phyloP scores from a whole-genome alignment of 140 eudicot species.

The Oenanthe javanica region DNA sequence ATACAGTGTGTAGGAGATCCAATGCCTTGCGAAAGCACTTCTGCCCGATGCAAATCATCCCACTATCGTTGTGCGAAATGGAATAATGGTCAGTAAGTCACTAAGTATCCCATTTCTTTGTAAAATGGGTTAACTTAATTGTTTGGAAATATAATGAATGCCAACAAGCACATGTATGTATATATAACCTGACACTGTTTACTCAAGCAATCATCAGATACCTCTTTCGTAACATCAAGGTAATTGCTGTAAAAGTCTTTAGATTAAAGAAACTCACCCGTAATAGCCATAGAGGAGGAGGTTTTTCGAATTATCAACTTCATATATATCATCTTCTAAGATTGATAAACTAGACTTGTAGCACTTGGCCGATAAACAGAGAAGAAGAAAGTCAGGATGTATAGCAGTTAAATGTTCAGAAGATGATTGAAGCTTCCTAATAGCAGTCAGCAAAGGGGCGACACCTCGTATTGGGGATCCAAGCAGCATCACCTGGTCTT shows the following conservation, averaged over 20 bases:
- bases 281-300: conserved; percentile 83
- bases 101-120: background rate
- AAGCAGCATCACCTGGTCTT: conserved; percentile 58
- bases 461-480: conserved; percentile 82
- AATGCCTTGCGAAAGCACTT: conserved; percentile 70
- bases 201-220: too few species aligned
- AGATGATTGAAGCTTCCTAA: conserved; percentile 61
- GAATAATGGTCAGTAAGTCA: conserved; percentile 12
- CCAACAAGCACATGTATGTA: too few species aligned
- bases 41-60: conserved; percentile 91
- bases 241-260: background rate
- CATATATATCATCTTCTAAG: conserved; percentile 72
- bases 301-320: conserved; percentile 81
- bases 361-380: conserved; percentile 75
- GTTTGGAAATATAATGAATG: background rate
- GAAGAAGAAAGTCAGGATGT: conserved; percentile 81
- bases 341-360: conserved; percentile 64
- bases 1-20: conserved; percentile 89
- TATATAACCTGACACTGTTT: too few species aligned
- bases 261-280: conserved; percentile 50
- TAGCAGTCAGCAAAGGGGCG: conserved; percentile 67
- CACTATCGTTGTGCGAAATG: conserved; percentile 39
- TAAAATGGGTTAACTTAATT: background rate
- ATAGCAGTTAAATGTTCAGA: conserved; percentile 74
- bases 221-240: background rate